Base-by-base conservation (phyloP, 805 yeast genomes). In the Teunomyces stri region DNA sequence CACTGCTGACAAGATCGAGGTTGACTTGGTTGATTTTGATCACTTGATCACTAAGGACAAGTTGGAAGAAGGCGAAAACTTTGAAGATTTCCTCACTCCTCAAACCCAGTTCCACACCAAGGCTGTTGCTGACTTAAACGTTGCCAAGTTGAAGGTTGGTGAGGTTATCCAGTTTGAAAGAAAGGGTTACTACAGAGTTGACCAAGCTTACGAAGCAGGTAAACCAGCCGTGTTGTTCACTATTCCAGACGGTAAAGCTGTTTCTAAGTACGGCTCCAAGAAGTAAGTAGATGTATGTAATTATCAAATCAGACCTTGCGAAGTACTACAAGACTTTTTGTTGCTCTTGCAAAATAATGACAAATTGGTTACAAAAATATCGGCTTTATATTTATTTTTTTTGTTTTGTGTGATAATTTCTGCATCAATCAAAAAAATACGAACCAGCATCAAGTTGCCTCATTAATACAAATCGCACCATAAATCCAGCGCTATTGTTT, bases 31-130 rank as follows among this genome's bases (percentile, higher is more conserved):
- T 22, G 66, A 62, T 51, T 62, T 62, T 42, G 66, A 62, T 47
- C 66, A 62, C 55, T 61, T 62, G 64, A 62, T 62, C 62, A 62
- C 66, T 45, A 62, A 62, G 59, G 66, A 62, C 54, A 62, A 62
- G 54, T 60, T 62, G 59, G 66, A 62, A 50, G 66, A 62, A 42
- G 56, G 55, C 12, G 66, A 62, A 57, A 62, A 58, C 62, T 62
- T 62, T 41, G 65, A 60, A 48, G 64, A 62, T 46, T 62, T 59
- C 56, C 56, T 62, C 43, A 62, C 66, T 3, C 60, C 61, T 1
- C 53, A 52, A 33, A 62, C 66, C 31, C 63, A 60, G 45, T 61
- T 61, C 58, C 55, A 52, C 50, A 49, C 52, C 46, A 48, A 48
- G 29, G 65, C 64, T 10, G 51, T 47, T 43, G 66, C 65, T 21